Conservation (phyloP, 2,329 filamentous ascomycete species). For the Colletotrichum caudatum region DNA sequence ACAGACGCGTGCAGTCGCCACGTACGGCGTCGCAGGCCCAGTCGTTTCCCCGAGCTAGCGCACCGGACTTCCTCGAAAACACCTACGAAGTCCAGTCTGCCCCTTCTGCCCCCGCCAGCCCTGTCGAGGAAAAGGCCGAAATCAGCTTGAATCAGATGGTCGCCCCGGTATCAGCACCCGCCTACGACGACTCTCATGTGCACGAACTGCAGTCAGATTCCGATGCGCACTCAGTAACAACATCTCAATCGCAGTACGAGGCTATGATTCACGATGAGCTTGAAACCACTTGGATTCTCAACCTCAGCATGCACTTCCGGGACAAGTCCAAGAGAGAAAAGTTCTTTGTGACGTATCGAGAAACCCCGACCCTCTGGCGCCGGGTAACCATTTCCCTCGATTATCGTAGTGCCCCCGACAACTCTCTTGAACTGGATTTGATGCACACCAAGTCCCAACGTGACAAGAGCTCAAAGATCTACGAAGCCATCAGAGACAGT, state of each 20-base stretch:
- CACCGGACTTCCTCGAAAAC: slow-evolving; percentile 58
- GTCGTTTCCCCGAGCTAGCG: slow-evolving; percentile 60
- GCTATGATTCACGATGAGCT: slow-evolving; percentile 81
- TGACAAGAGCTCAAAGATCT: slow-evolving; percentile 93
- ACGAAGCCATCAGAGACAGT: slow-evolving; percentile 93
- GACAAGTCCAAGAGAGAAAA: slow-evolving; percentile 95
- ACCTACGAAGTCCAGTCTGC: slow-evolving; percentile 46
- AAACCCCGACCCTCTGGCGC: slow-evolving; percentile 82
- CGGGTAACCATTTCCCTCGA: slow-evolving; percentile 94
- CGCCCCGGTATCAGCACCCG: slow-evolving; percentile 36
- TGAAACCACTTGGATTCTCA: slow-evolving; percentile 92
- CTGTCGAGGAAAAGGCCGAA: slow-evolving; percentile 50
- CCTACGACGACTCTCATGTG: slow-evolving; percentile 29
- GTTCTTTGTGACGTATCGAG: slow-evolving; percentile 95
- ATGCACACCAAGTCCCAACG: slow-evolving; percentile 83
- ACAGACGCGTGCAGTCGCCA: slow-evolving; percentile 59
- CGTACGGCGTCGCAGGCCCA: slow-evolving; percentile 51
- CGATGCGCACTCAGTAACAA: slow-evolving; percentile 63
- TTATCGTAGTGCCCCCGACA: slow-evolving; percentile 82
- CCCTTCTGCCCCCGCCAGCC: slow-evolving; percentile 49
- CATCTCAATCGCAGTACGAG: slow-evolving; percentile 64
- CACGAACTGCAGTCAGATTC: slow-evolving; percentile 50
- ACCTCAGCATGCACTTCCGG: slow-evolving; percentile 97
- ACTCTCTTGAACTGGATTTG: slow-evolving; percentile 88
- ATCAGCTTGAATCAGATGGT: slow-evolving; percentile 43